Evolutionary conservation across 2,329 filamentous ascomycete species (phyloP), one percentile per base, ranked within the genome.

Genomic region (Didymella exigua): DNA sequence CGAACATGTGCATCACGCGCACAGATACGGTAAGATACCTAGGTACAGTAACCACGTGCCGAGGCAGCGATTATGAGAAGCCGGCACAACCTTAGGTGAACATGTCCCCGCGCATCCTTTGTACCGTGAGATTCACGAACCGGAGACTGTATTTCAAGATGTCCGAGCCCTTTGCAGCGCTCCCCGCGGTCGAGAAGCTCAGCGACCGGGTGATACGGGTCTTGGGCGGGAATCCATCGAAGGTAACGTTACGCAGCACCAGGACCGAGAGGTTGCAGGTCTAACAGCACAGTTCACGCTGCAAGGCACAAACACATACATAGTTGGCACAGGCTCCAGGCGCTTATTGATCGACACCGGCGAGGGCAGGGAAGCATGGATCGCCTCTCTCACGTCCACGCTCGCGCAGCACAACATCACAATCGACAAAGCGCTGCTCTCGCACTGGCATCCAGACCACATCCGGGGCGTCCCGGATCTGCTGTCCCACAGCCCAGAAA

Each of bases 401-500:
- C 81, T 98, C 2, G 74, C 79, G 6, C 77, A 85, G 21, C 90
- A 96, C 71, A 82, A 86, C 21, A 88, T 89, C 18, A 83, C 80
- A 0, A 79, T 98, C 21, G 80, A 85, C n/a, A 78, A 81, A 16
- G 86, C 87, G 0, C 80, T 99, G 19, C 80, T 99, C 43, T 96
- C 93, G 0, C 95, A 99, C 74, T 96, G 93, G 91, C 95, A 99
- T 71, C 84, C 79, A 36, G 95, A 99, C 70, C 95, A 99, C 70
- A 83, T 87, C 6, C 85, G 87, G 21, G 95, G 95, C 7, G 83
- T 97, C 21, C 72, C 77, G 2, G 86, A 96, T 65, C 79, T 97
- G 1, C 78, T 87, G 16, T 74, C 77, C 13, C 70, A 88, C 21
- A 89, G 81, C n/a, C 88, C 90, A 0, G 70, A 81, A 16, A 86